Conservation (phyloP, 2,329 filamentous ascomycete genomes). For the Claviceps sp. region DNA sequence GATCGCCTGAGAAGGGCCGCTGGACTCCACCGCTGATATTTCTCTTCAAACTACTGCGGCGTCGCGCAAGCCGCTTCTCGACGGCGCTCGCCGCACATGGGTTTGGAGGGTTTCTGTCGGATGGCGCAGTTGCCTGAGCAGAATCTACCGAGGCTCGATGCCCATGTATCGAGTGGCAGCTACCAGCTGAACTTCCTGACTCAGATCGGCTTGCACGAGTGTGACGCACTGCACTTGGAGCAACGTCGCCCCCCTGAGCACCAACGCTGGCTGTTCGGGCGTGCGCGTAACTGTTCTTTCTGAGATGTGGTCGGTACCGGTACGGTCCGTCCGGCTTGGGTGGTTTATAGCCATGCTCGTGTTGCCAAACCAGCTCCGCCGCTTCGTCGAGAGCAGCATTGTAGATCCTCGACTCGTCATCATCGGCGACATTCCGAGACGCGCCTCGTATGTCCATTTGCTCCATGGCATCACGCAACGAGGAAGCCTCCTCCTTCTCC, state of each 20-base stretch:
- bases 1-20: conserved; percentile 58
- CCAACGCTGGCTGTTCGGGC: conserved; percentile 48
- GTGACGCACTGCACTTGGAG: conserved; percentile 29
- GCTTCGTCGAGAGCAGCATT: conserved; percentile 63
- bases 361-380: conserved; percentile 65
- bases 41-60: conserved; percentile 53
- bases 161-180: conserved; percentile 24
- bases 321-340: conserved; percentile 47
- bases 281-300: conserved; percentile 58
- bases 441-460: conserved; percentile 48
- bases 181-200: conserved; percentile 39
- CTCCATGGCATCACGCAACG: conserved; percentile 58
- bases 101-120: conserved; percentile 19
- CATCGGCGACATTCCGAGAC: conserved; percentile 18
- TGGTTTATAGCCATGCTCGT: conserved; percentile 43
- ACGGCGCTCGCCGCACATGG: conserved; percentile 24
- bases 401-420: conserved; percentile 52
- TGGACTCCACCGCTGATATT: conserved; percentile 57
- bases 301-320: conserved; percentile 54
- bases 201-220: conserved; percentile 30
- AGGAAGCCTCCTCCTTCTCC: conserved; percentile 65
- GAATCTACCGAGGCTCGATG: conserved; percentile 17
- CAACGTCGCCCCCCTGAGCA: conserved; percentile 28
- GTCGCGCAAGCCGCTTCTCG: conserved; percentile 28
- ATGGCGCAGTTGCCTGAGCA: conserved; percentile 7